These are phyloP conservation scores for Fusarium euwallaceae DNA, from an alignment of 2,329 filamentous ascomycete genomes.

Conservation along the genomic window DNA sequence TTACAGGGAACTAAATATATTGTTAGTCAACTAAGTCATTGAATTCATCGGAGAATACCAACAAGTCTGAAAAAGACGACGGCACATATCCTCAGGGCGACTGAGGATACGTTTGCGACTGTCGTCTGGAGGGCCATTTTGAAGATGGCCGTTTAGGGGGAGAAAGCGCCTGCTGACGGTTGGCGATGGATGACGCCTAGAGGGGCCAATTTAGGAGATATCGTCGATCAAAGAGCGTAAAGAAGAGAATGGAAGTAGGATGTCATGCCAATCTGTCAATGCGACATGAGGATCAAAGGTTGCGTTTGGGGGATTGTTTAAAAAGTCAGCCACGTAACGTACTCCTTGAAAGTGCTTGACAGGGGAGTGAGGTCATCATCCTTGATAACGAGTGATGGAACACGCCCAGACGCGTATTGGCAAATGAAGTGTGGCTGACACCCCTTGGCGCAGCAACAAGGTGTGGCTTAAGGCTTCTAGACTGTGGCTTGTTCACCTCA, in stretches of 20 bases:
- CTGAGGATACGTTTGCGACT: constrained; percentile 53
- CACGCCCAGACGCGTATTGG: constrained; percentile 35
- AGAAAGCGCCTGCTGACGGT: constrained; percentile 17
- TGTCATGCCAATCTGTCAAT: constrained; percentile 27
- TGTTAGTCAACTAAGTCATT: constrained; percentile 25
- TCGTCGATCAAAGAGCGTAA: constrained; percentile 37
- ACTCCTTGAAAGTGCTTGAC: constrained; percentile 26
- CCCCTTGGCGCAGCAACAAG: background rate
- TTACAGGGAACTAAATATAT: constrained; percentile 53
- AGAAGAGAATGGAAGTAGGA: constrained; percentile 30
- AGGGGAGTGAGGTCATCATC: constrained; percentile 40
- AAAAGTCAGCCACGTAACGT: constrained; percentile 33
- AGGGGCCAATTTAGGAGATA: background rate
- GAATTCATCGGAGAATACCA: constrained; percentile 26
- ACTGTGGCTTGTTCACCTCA: constrained; percentile 12
- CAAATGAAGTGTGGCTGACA: constrained; percentile 26
- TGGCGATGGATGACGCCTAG: constrained; percentile 9
- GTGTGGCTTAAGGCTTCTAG: constrained; percentile 35
- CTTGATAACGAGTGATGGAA: constrained; percentile 22
- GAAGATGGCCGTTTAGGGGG: constrained; percentile 23
- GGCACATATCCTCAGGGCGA: constrained; percentile 53
- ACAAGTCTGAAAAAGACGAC: constrained; percentile 56
- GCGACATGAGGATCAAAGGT: constrained; percentile 25
- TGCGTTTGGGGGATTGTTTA: constrained; percentile 3
- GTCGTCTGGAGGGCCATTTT: constrained; percentile 50